Base-by-base conservation (phyloP, 2,329 filamentous ascomycete species). In the Colletotrichum sublineola region DNA sequence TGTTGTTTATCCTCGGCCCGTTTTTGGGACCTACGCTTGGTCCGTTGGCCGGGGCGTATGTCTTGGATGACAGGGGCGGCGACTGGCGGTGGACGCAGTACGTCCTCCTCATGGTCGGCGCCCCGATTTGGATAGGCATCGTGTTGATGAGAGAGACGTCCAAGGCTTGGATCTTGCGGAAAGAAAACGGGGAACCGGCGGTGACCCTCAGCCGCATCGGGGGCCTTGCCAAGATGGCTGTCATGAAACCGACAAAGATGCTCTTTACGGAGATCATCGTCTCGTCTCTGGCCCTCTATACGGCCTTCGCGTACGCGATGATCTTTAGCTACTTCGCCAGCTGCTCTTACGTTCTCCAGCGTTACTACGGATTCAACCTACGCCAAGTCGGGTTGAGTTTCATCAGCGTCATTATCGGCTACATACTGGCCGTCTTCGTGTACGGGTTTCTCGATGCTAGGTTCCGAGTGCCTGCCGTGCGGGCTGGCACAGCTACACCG, bases 1-100 rank as follows among this genome's bases (percentile, higher is more conserved):
- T 91, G n/a, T 79, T 92, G 33, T 94, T 94, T 79, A 94, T 94
- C 75, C 84, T 94, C 0, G 92, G 92, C 0, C 92, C 92, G 0
- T 81, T 94, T 8, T 87, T 88, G 67, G 92, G 92, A 0, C 69
- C 69, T 0, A 68, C 69, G 3, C 33, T 72, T 12, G 69, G 65
- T 1, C 69, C 69, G 1, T 90, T 80, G 87, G 89, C 5, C 93
- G 92, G 92, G 82, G 91, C 75, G 3, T 73, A 68, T 5, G 56
- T 65, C 2, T 69, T 76, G 29, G 64, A 71, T 6, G 63, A 73
- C 15, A 66, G 55, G 33, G 56, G 52, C 1, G 46, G 57, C 11
- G 69, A 74, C 36, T 77, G 76, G 76, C 67, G 76, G 1, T 77
- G 76, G 76, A 76, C 74, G 31, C 74, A 76, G 42, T 77, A 76